Conservation (phyloP, 2,329 filamentous ascomycete species). For the Camillea tinctor region DNA sequence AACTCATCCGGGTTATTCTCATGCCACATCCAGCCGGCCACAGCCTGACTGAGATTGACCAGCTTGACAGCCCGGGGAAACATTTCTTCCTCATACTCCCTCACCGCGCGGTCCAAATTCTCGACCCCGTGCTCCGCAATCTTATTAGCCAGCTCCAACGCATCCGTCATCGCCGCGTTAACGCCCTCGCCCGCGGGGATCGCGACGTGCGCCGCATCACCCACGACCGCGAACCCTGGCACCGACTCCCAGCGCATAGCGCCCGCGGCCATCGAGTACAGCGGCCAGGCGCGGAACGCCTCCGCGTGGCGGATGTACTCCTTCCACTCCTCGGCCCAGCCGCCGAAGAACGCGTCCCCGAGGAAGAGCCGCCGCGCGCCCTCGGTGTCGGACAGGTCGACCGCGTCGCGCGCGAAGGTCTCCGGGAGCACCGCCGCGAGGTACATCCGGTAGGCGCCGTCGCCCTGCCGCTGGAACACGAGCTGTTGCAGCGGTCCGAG, state of each 20-base stretch:
- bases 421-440: neutral
- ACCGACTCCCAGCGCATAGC: constrained; percentile 35
- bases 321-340: constrained; percentile 15
- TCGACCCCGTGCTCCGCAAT: neutral
- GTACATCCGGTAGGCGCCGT: neutral
- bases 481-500: constrained; percentile 5
- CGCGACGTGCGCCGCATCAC: constrained; percentile 49
- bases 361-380: neutral
- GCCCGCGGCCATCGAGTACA: constrained; percentile 15
- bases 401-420: neutral
- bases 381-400: neutral
- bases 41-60: neutral
- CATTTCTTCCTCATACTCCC: constrained; percentile 5
- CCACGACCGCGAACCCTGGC: constrained; percentile 45
- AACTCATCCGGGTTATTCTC: neutral
- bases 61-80: neutral
- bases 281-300: constrained; percentile 22
- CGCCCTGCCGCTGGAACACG: neutral
- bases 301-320: constrained; percentile 13
- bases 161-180: constrained; percentile 47
- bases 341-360: neutral
- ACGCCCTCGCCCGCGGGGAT: constrained; percentile 47
- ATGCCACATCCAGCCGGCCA: neutral
- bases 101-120: neutral
- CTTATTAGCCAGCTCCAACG: constrained; percentile 34